These are phyloP conservation scores for Mycosarcoma maydis DNA, from an alignment of 1,284 basidiomycete genomes.

Conservation along the genomic window DNA sequence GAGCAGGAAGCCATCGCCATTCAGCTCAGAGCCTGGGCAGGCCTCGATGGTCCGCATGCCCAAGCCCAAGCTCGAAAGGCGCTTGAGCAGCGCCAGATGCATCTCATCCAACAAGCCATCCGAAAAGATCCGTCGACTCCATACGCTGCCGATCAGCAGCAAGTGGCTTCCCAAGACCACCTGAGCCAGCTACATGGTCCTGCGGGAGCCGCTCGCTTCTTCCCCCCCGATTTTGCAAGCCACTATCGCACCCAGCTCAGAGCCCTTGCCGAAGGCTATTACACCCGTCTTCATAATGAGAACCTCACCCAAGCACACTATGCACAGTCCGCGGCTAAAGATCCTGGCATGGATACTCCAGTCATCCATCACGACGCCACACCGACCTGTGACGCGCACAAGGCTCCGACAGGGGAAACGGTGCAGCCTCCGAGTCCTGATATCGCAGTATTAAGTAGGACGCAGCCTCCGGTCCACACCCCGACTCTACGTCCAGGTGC, in stretches of 20 bases:
- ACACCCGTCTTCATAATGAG: slow-evolving; percentile 53
- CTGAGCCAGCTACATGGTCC: slow-evolving; percentile 12
- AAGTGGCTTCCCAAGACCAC: neutral
- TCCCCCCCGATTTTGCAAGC: slow-evolving; percentile 63
- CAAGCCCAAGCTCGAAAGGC: slow-evolving; percentile 52
- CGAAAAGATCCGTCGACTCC: slow-evolving; percentile 8
- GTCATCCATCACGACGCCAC: neutral
- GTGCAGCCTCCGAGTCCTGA: neutral
- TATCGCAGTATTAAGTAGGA: slow-evolving; percentile 5
- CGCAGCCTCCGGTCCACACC: slow-evolving; percentile 36
- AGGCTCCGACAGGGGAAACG: neutral
- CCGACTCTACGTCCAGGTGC: slow-evolving; percentile 27
- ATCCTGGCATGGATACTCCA: slow-evolving; percentile 1
- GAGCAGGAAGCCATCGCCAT: slow-evolving; percentile 51
- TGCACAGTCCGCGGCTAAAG: slow-evolving; percentile 17
- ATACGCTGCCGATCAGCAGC: slow-evolving; percentile 2
- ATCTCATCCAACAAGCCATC: slow-evolving; percentile 39
- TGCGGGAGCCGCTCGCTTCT: slow-evolving; percentile 38
- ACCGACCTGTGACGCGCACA: neutral
- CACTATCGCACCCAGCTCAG: slow-evolving; percentile 60
- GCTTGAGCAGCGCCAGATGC: slow-evolving; percentile 49
- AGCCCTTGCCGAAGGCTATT: slow-evolving; percentile 60
- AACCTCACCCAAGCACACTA: slow-evolving; percentile 37
- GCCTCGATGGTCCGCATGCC: slow-evolving; percentile 58
- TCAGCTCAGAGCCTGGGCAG: slow-evolving; percentile 59